These are phyloP conservation scores for Cercospora janseana DNA, from an alignment of 2,329 filamentous ascomycete genomes.

Conservation along the genomic window DNA sequence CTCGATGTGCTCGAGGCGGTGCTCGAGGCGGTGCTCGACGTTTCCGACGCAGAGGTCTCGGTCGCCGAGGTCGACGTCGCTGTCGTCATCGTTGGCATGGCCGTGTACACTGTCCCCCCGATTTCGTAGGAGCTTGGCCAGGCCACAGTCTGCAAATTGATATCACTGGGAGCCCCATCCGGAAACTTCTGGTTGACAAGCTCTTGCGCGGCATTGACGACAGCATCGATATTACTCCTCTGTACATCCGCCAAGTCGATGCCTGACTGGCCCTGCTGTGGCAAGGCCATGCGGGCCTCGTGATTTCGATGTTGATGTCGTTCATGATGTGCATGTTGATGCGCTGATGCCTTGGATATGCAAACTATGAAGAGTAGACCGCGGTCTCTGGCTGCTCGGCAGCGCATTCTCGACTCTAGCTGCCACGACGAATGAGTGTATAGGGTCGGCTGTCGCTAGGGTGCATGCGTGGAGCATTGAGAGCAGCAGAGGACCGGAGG, in stretches of 20 bases:
- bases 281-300: neutral
- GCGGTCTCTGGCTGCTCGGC: constrained; percentile 2
- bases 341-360: neutral
- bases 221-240: constrained; percentile 6
- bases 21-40: neutral
- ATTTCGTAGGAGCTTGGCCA: constrained; percentile 11
- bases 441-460: constrained; percentile 3
- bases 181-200: constrained; percentile 10
- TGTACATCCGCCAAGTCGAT: constrained; percentile 1
- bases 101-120: constrained; percentile 11
- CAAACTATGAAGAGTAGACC: neutral
- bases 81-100: neutral
- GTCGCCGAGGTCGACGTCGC: neutral
- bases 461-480: neutral
- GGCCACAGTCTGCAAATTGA: constrained; percentile 9
- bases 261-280: neutral
- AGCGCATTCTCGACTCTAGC: neutral
- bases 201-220: constrained; percentile 5
- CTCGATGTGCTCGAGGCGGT: neutral
- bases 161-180: neutral
- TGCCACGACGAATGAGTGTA: constrained; percentile 2
- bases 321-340: neutral
- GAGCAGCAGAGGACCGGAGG: neutral
- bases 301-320: neutral
- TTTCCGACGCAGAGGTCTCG: neutral